Conservation (phyloP, 2,329 filamentous ascomycete genomes). For the Penicillium psychrosexuale region DNA sequence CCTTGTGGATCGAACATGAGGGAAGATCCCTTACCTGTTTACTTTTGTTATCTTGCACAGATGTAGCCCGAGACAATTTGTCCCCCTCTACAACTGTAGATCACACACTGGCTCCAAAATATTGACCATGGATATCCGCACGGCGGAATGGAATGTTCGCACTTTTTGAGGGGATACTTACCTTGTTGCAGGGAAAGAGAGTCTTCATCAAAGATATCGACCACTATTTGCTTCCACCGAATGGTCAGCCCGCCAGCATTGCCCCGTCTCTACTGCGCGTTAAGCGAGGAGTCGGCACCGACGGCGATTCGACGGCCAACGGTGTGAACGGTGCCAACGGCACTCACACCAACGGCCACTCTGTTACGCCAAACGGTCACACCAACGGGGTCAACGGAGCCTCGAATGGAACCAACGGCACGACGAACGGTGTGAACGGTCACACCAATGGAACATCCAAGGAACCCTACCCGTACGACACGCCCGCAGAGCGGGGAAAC, state of each 20-base stretch:
- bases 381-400: constrained; percentile 11
- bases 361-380: constrained; percentile 16
- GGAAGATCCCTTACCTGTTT: not conserved
- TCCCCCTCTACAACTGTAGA: not conserved
- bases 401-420: constrained; percentile 4
- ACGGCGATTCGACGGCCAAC: constrained; percentile 19
- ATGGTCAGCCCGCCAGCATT: constrained; percentile 63
- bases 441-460: constrained; percentile 29
- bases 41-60: constrained; percentile 10
- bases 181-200: constrained; percentile 69
- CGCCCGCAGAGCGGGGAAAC: constrained; percentile 64
- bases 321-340: constrained; percentile 22
- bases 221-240: constrained; percentile 81
- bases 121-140: not conserved
- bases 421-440: constrained; percentile 7
- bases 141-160: not conserved
- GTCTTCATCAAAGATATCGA: constrained; percentile 98
- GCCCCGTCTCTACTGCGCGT: constrained; percentile 69
- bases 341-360: constrained; percentile 18
- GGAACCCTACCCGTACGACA: constrained; percentile 58
- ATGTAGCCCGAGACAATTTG: not conserved
- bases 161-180: constrained; percentile 38
- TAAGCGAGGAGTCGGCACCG: constrained; percentile 57
- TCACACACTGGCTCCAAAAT: not conserved
- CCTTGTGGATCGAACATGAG: not conserved